phyloP scores from a whole-genome alignment of 2,329 filamentous ascomycete genomes.

The Sporothrix inflata region DNA sequence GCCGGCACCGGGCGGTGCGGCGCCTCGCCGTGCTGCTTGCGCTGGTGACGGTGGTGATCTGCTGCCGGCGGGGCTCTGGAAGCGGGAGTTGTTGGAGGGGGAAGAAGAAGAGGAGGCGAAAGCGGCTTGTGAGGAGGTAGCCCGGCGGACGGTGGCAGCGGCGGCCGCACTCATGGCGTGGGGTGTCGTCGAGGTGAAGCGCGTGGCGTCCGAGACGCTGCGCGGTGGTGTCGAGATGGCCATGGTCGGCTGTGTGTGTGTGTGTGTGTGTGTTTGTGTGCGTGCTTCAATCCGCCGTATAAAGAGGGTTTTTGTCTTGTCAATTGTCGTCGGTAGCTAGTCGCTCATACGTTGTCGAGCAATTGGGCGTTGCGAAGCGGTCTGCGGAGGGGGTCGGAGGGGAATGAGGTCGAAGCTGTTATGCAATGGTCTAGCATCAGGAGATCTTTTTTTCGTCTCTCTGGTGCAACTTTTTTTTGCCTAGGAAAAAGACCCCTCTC shows the following conservation, averaged over 20 bases:
- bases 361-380: background rate
- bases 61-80: constrained; percentile 28
- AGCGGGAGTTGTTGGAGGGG: constrained; percentile 31
- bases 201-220: constrained; percentile 77
- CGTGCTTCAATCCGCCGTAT: background rate
- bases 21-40: background rate
- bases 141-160: constrained; percentile 37
- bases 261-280: background rate
- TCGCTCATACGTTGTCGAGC: background rate
- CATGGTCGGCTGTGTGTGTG: constrained; percentile 24
- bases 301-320: background rate
- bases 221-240: constrained; percentile 48
- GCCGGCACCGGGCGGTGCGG: constrained; percentile 31
- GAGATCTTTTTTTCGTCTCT: constrained; percentile 20
- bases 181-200: constrained; percentile 71
- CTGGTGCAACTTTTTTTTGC: constrained; percentile 19
- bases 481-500: background rate
- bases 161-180: constrained; percentile 68
- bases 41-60: background rate
- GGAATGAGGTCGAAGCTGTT: background rate
- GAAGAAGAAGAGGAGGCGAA: constrained; percentile 15
- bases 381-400: background rate
- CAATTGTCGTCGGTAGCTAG: background rate
- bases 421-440: constrained; percentile 14
- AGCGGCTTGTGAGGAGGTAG: constrained; percentile 4